These are phyloP conservation scores for Psilocybe mexicana DNA, from an alignment of 1,284 basidiomycete species.

Conservation along the genomic window DNA sequence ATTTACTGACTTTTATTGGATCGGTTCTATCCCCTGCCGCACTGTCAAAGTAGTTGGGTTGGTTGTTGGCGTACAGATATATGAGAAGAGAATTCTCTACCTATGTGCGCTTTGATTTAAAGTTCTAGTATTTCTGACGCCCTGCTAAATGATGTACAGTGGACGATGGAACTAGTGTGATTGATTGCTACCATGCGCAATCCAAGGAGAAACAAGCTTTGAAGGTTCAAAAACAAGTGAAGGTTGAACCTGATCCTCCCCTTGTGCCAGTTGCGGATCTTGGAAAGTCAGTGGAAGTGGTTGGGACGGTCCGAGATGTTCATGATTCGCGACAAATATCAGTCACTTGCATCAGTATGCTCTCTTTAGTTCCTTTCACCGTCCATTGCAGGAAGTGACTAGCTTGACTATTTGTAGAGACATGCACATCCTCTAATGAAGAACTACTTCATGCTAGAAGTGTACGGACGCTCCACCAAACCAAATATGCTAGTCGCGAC, in stretches of 20 bases:
- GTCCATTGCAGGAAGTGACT: not conserved
- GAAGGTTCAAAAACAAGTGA: slow-evolving; percentile 12
- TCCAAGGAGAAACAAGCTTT: slow-evolving; percentile 15
- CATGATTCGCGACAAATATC: slow-evolving; percentile 48
- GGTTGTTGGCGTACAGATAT: slow-evolving; percentile 59
- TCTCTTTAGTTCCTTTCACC: not conserved
- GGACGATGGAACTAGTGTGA: slow-evolving; percentile 70
- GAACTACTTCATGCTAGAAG: slow-evolving; percentile 59
- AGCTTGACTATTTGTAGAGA: slow-evolving; percentile 31
- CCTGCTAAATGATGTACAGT: slow-evolving; percentile 39
- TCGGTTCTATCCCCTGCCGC: slow-evolving; percentile 71
- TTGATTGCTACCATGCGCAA: slow-evolving; percentile 59
- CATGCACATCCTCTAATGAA: slow-evolving; percentile 53
- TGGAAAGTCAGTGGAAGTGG: slow-evolving; percentile 49
- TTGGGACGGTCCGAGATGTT: slow-evolving; percentile 47
- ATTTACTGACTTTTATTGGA: slow-evolving; percentile 61
- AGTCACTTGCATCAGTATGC: slow-evolving; percentile 47
- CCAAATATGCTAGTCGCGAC: slow-evolving; percentile 45
- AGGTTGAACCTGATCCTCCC: slow-evolving; percentile 11
- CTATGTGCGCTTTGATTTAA: slow-evolving; percentile 40
- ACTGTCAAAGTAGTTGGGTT: slow-evolving; percentile 60
- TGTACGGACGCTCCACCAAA: slow-evolving; percentile 55
- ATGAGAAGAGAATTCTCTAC: slow-evolving; percentile 62
- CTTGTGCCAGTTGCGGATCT: slow-evolving; percentile 46
- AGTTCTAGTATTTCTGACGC: not conserved